A percentile compares a stretch with the other conserved stretches of the same genome.
These are phyloP conservation scores for Clohesyomyces aquaticus DNA, from an alignment of 495 filamentous ascomycete species.

Conservation along the genomic window DNA sequence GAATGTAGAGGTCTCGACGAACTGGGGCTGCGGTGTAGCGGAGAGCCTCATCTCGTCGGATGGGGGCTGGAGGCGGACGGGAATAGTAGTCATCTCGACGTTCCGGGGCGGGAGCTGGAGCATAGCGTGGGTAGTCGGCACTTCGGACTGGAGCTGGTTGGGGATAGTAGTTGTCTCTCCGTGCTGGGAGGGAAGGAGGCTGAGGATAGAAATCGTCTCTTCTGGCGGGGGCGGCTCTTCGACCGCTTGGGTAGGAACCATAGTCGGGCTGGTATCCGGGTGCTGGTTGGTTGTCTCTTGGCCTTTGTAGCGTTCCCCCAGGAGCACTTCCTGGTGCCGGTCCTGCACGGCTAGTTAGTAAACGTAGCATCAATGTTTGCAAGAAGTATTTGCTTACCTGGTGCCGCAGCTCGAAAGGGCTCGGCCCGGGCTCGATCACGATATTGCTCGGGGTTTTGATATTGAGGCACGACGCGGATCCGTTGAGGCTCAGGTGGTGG, in stretches of 20 bases:
- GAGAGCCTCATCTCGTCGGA: slow-evolving; percentile 13
- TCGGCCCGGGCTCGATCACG: background rate
- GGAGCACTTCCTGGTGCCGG: slow-evolving; percentile 23
- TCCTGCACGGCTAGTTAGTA: background rate
- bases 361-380: background rate
- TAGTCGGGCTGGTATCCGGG: slow-evolving; percentile 11
- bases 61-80: background rate
- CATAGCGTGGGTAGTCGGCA: slow-evolving; percentile 6
- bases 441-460: background rate
- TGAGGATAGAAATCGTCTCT: slow-evolving; percentile 19
- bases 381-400: slow-evolving; percentile 10
- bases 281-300: slow-evolving; percentile 13
- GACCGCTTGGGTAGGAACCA: background rate
- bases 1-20: slow-evolving; percentile 19
- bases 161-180: slow-evolving; percentile 24
- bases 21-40: slow-evolving; percentile 6
- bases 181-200: slow-evolving; percentile 1
- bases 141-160: slow-evolving; percentile 6
- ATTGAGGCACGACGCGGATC: background rate
- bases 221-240: background rate
- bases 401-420: slow-evolving; percentile 29
- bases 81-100: slow-evolving; percentile 24
- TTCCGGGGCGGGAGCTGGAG: slow-evolving; percentile 11
- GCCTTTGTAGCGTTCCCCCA: slow-evolving; percentile 32
- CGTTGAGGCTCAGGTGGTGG: background rate